A percentile compares a stretch with the other conserved stretches of the same genome.
These are phyloP conservation scores for Artemisia argyi DNA, from an alignment of 129 eudicot genomes.

Conservation along the genomic window DNA sequence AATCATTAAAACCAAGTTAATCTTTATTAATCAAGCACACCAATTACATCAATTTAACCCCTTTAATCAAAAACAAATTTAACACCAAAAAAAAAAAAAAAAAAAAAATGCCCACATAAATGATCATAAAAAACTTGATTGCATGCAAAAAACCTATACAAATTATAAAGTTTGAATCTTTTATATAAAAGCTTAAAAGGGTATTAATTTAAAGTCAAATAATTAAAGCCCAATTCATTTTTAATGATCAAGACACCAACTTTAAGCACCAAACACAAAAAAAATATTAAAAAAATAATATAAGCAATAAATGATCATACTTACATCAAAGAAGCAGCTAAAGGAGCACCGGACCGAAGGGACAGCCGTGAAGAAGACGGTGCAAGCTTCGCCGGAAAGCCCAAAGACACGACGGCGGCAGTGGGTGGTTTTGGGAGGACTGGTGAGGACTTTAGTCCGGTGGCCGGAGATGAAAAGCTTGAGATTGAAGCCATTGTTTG, in stretches of 20 bases:
- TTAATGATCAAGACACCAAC: constrained; percentile 13
- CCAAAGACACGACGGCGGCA: constrained; percentile 16
- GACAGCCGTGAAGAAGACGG: constrained; percentile 34
- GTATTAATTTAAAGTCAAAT: neutral
- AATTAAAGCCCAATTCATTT: neutral
- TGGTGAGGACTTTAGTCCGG: constrained; percentile 29
- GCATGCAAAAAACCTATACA: neutral
- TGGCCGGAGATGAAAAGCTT: constrained; percentile 46
- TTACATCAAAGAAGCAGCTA: constrained; percentile 44
- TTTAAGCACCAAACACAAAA: neutral
- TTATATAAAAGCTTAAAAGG: neutral
- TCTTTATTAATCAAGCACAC: too few relatives aligned
- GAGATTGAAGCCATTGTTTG: constrained; percentile 61
- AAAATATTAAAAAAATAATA: neutral
- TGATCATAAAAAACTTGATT: too few relatives aligned
- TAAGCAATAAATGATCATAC: neutral
- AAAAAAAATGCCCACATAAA: accelerated
- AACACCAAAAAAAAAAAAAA: too few relatives aligned
- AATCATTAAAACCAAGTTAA: too few relatives aligned
- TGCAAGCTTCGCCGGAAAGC: constrained; percentile 26
- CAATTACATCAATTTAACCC: too few relatives aligned
- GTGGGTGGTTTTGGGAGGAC: constrained; percentile 28
- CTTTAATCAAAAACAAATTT: too few relatives aligned
- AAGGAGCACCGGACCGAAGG: constrained; percentile 31
- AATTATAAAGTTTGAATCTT: neutral